Percentiles rank a stretch among this genome's conserved stretches.
phyloP scores from a whole-genome alignment of 768 basidiomycete genomes.

The Leccinum uliginosum region DNA sequence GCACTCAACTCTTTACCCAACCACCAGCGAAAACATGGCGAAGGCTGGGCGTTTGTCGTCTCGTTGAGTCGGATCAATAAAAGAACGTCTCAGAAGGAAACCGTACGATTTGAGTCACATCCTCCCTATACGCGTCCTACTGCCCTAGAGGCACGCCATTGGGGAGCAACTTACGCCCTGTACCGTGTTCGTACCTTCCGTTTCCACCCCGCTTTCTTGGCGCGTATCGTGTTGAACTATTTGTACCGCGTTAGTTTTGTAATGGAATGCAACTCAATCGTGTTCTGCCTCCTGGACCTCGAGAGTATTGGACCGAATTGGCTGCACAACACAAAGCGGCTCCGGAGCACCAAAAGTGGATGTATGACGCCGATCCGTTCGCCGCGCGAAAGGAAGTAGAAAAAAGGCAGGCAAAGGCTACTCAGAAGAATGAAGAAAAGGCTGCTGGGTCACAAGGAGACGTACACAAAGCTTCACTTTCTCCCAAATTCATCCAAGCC shows the following conservation, averaged over 20 bases:
- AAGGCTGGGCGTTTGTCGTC: conserved; percentile 63
- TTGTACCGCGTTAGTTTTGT: conserved; percentile 51
- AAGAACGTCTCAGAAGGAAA: conserved; percentile 66
- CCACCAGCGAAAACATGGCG: conserved; percentile 41
- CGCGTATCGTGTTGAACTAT: conserved; percentile 6
- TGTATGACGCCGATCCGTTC: conserved; percentile 87
- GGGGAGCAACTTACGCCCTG: conserved; percentile 84
- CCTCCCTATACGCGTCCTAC: conserved; percentile 63
- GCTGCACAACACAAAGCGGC: conserved; percentile 63
- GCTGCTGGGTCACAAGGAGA: conserved; percentile 7
- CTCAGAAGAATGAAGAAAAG: conserved; percentile 41
- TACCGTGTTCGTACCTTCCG: conserved; percentile 64
- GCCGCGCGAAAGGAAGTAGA: conserved; percentile 64
- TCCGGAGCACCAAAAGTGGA: conserved; percentile 74
- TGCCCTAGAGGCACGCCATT: conserved; percentile 83
- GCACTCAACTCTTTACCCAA: conserved; percentile 4
- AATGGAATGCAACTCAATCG: conserved; percentile 70
- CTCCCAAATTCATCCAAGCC: conserved; percentile 40
- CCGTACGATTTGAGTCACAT: conserved; percentile 68
- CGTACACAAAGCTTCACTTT: conserved; percentile 16
- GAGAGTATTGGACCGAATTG: conserved; percentile 84
- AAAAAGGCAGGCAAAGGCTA: conserved; percentile 56
- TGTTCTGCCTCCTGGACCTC: conserved; percentile 76
- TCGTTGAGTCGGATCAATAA: conserved; percentile 64
- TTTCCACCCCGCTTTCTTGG: neutral